These are phyloP conservation scores for Colletotrichum camelliae DNA, from an alignment of 2,329 filamentous ascomycete genomes.

Conservation along the genomic window DNA sequence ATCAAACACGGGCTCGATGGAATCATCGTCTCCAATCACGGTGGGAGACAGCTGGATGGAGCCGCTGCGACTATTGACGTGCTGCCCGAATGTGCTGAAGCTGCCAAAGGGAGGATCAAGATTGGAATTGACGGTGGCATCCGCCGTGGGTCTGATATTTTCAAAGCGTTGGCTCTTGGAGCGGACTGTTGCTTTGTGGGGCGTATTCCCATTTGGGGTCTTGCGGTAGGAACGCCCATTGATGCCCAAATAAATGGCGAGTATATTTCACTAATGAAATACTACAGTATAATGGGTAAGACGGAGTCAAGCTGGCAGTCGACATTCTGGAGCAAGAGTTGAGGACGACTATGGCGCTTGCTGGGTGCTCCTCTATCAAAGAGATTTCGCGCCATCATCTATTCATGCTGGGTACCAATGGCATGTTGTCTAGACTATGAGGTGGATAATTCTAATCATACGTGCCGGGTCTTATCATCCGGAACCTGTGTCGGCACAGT, in stretches of 20 bases:
- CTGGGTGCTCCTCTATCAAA: not conserved
- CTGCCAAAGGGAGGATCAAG: not conserved
- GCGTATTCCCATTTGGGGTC: not conserved
- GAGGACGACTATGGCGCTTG: not conserved
- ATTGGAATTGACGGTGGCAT: not conserved
- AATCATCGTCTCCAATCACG: not conserved
- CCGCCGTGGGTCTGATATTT: not conserved
- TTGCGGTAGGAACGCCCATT: not conserved
- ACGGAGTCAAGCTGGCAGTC: not conserved
- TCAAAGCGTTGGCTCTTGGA: not conserved
- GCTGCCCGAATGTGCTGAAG: not conserved
- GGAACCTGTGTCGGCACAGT: not conserved
- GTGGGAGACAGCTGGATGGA: not conserved
- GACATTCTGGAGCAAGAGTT: not conserved
- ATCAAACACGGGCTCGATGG: not conserved
- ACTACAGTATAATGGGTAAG: not conserved
- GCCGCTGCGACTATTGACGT: not conserved
- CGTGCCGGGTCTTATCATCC: not conserved
- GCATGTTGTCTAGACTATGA: not conserved
- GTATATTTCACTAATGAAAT: not conserved
- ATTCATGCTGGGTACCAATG: not conserved
- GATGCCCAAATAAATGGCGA: not conserved
- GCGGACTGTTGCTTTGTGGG: not conserved
- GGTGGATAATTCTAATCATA: not conserved
- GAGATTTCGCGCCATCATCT: not conserved